Evolutionary conservation across 2,329 filamentous ascomycete genomes (phyloP).

Genomic region (Dactylellina sp.): DNA sequence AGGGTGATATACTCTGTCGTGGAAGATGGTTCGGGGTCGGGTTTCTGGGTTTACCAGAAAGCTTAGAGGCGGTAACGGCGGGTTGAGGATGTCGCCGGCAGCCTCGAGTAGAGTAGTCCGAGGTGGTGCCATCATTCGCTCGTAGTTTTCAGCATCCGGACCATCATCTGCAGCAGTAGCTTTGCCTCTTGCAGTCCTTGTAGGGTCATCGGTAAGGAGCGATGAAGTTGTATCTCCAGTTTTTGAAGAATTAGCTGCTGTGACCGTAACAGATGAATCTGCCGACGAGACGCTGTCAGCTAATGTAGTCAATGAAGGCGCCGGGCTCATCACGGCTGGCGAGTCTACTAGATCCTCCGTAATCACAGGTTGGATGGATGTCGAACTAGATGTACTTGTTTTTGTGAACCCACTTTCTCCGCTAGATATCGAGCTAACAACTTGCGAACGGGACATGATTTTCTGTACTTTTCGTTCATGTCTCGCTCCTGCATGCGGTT

Average conservation of each 20-base stretch:
- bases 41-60: slow-evolving; percentile 86
- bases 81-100: slow-evolving; percentile 90
- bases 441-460: slow-evolving; percentile 46
- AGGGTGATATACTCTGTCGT: slow-evolving; percentile 94
- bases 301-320: slow-evolving; percentile 33
- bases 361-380: slow-evolving; percentile 13
- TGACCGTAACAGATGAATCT: slow-evolving; percentile 24
- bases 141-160: slow-evolving; percentile 45
- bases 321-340: slow-evolving; percentile 20
- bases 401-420: neutral
- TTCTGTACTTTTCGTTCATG: slow-evolving; percentile 46
- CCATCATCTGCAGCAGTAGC: slow-evolving; percentile 44
- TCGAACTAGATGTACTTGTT: slow-evolving; percentile 8
- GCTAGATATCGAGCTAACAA: slow-evolving; percentile 19
- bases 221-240: slow-evolving; percentile 24
- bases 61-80: slow-evolving; percentile 81
- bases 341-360: slow-evolving; percentile 28
- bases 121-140: slow-evolving; percentile 75
- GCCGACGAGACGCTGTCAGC: slow-evolving; percentile 9
- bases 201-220: slow-evolving; percentile 37
- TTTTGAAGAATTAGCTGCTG: slow-evolving; percentile 14
- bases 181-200: slow-evolving; percentile 24
- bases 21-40: slow-evolving; percentile 90
- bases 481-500: slow-evolving; percentile 45
- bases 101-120: slow-evolving; percentile 95